Evolutionary conservation across 2,329 filamentous ascomycete genomes (phyloP), one percentile per base, ranked within the genome.

Genomic region (Colletotrichum melonis): DNA sequence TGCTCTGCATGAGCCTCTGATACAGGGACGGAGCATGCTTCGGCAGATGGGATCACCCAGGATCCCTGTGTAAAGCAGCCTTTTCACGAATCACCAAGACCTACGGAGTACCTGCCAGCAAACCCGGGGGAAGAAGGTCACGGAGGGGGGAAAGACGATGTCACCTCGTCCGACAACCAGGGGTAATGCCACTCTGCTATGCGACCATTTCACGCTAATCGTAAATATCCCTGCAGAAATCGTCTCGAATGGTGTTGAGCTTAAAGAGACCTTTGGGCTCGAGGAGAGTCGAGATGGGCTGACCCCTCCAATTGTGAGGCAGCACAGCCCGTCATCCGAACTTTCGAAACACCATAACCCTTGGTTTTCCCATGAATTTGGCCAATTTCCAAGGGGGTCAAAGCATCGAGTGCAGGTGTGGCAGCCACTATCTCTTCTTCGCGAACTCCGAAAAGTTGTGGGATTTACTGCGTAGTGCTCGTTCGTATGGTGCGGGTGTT

Each of bases 251-350:
- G 66, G 70, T 70, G 59, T 28, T 74, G 72, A 74, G 72, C 72
- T 72, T 74, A 74, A 74, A 74, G 72, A 59, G 57, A 74, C 72
- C 54, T 42, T 42, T 42, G 38, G 38, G 5, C 38, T 19, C 38
- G 14, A 32, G 30, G 35, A 38, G 58, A 63, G 32, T 59, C 30
- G 30, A 57, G 67, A 65, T 64, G 59, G 56, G 71, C 49, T 65
- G 42, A 30, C 64, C 66, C 66, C 60, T 70, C 70, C 58, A 49
- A 42, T 58, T 52, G 49, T 74, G 68, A 74, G 58, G 72, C 68
- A 72, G 63, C 72, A 74, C 63, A 72, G 72, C 72, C 70, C 67
- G 42, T 73, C 71, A 67, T 71, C 67, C 63, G 72, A 72, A 74
- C 57, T 58, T 72, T 72, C 58, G 72, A 72, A 74, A 74, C 68